A percentile compares a stretch with the other conserved stretches of the same genome.
Conservation (phyloP, 805 yeast genomes). For the Teunomyces barrocoloradensis region DNA sequence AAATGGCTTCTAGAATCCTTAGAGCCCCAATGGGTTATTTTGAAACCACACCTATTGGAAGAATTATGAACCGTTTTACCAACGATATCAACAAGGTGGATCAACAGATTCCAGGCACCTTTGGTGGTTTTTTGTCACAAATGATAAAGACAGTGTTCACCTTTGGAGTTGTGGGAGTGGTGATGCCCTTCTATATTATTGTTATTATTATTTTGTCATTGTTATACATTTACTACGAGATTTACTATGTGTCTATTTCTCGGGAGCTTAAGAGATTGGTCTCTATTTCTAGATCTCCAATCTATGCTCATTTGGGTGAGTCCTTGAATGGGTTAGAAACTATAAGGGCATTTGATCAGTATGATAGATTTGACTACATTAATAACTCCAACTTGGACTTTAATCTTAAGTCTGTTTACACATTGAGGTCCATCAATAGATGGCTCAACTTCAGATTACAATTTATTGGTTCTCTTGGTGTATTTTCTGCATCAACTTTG, state of each 20-base stretch:
- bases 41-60: slow-evolving; percentile 29
- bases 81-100: slow-evolving; percentile 26
- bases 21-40: slow-evolving; percentile 29
- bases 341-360: slow-evolving; percentile 23
- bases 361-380: slow-evolving; percentile 20
- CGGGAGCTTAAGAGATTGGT: slow-evolving; percentile 26
- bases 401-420: slow-evolving; percentile 18
- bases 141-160: slow-evolving; percentile 17
- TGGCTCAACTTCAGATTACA: slow-evolving; percentile 28
- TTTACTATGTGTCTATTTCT: slow-evolving; percentile 24
- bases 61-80: slow-evolving; percentile 29
- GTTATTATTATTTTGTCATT: slow-evolving; percentile 17
- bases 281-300: slow-evolving; percentile 24
- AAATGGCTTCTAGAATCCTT: slow-evolving; percentile 24
- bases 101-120: slow-evolving; percentile 18
- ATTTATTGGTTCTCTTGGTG: slow-evolving; percentile 20
- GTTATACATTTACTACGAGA: slow-evolving; percentile 23
- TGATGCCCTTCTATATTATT: slow-evolving; percentile 23
- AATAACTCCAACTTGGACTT: slow-evolving; percentile 21
- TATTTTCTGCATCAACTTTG: slow-evolving; percentile 33
- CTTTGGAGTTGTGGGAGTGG: slow-evolving; percentile 21
- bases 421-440: slow-evolving; percentile 20
- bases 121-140: slow-evolving; percentile 16
- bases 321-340: slow-evolving; percentile 28
- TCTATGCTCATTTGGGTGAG: slow-evolving; percentile 28